These are phyloP conservation scores for Cladosporium halotolerans DNA, from an alignment of 2,329 filamentous ascomycete species.

Conservation along the genomic window DNA sequence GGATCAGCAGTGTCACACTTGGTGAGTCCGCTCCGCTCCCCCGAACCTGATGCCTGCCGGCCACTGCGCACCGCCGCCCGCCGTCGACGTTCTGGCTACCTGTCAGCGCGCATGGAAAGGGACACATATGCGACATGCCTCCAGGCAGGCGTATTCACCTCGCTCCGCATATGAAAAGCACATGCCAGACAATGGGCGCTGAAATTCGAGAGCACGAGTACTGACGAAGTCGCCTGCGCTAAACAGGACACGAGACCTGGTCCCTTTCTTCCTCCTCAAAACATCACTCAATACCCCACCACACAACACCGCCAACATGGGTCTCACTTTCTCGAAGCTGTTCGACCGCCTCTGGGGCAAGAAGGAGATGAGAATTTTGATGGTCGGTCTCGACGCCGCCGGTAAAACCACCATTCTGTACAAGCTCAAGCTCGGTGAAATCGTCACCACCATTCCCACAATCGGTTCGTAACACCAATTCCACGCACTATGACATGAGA, in stretches of 20 bases:
- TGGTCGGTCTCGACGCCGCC: slow-evolving; percentile 95
- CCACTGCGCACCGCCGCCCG: not conserved
- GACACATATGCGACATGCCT: slow-evolving; percentile 12
- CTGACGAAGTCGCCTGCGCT: slow-evolving; percentile 5
- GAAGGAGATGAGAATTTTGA: slow-evolving; percentile 97
- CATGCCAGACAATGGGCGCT: not conserved
- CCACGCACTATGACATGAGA: not conserved
- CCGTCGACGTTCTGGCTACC: not conserved
- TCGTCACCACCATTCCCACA: slow-evolving; percentile 95
- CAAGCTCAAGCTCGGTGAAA: slow-evolving; percentile 97
- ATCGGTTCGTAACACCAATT: slow-evolving; percentile 52
- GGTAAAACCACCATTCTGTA: slow-evolving; percentile 99
- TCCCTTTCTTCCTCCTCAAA: slow-evolving; percentile 5
- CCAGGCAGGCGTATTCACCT: slow-evolving; percentile 12
- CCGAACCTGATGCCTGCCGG: not conserved
- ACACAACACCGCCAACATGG: slow-evolving; percentile 64
- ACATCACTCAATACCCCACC: slow-evolving; percentile 7
- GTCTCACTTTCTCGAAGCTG: slow-evolving; percentile 87
- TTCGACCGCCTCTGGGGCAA: slow-evolving; percentile 99
- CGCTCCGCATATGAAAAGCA: slow-evolving; percentile 1
- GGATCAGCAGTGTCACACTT: slow-evolving; percentile 6
- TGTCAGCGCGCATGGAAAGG: slow-evolving; percentile 7
- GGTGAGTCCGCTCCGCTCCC: not conserved
- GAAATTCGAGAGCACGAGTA: not conserved
- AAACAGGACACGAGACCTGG: slow-evolving; percentile 7